A percentile compares a stretch with the other conserved stretches of the same genome.
phyloP scores from a whole-genome alignment of 345 rosid species.

The Erucastrum elatum region DNA sequence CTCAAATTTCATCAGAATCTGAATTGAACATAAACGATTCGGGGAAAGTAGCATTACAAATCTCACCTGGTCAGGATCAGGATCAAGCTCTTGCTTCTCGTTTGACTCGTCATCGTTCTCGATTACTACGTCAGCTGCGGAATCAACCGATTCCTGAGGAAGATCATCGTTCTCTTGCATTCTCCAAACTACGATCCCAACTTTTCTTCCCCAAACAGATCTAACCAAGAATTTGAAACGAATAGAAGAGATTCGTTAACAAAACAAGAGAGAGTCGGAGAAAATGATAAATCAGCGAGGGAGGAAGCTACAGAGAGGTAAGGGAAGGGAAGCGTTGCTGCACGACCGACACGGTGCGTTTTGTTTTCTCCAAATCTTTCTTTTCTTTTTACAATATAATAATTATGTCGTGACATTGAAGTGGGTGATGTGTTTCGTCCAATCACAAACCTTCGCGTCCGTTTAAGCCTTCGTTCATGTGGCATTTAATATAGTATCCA shows the following conservation, averaged over 20 bases:
- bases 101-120: slow-evolving; percentile 37
- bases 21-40: background rate
- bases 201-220: slow-evolving; percentile 26
- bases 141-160: slow-evolving; percentile 32
- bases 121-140: slow-evolving; percentile 25
- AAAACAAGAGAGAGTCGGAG: background rate
- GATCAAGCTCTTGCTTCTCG: slow-evolving; percentile 25
- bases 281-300: slow-evolving; percentile 3
- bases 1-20: background rate
- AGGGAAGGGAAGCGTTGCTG: slow-evolving; percentile 19
- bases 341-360: slow-evolving; percentile 43
- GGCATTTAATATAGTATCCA: background rate
- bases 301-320: background rate
- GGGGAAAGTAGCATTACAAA: background rate
- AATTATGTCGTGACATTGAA: slow-evolving; percentile 31
- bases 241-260: background rate
- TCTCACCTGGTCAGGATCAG: slow-evolving; percentile 40
- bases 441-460: slow-evolving; percentile 26
- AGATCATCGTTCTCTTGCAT: slow-evolving; percentile 51
- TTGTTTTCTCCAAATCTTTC: slow-evolving; percentile 16
- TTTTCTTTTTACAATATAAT: background rate
- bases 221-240: slow-evolving; percentile 8
- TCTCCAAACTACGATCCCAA: slow-evolving; percentile 7
- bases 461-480: background rate
- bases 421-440: slow-evolving; percentile 37